Base-by-base conservation (phyloP, 441 rosid genomes). In the Macaranga tanarius region DNA sequence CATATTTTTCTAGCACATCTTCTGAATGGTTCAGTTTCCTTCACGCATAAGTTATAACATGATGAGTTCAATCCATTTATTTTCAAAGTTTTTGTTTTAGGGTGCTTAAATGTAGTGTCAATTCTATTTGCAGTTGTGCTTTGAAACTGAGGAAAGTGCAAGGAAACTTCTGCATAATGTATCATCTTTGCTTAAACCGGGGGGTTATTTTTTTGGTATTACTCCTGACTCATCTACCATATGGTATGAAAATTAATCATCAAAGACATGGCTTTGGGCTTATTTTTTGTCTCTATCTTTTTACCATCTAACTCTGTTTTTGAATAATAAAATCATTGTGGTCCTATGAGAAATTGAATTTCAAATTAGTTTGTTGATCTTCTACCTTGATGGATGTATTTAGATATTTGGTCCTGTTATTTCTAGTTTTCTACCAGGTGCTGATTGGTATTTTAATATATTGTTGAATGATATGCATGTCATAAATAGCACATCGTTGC, bases 181-280 rank as follows among this genome's bases (percentile, higher is more conserved):
- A 42, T 84, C 99, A 16, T 86, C 85, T 75, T 79, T 95, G 84
- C 86, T 92, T 76, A 91, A 93, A 79, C 95, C 99, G 0, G 97
- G 98, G 81, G 99, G 99, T 76, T 95, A 90, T 85, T 92, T 92
- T 83, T 83, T 95, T 13, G 99, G 99, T 77, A 88, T 95, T 78
- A 89, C 92, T 87, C 97, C 96, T 60, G 99, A 94, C 87, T 90
- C 97, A 71, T 94, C 99, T 84, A 92, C 97, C 26, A 90, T 94
- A 85, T 94, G 99, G 99, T 94, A 92, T 83, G 93, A 71, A 79
- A 82, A 55, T 28, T 47, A 57, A 67, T 79, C 61, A 28, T 66
- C 63, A 11, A 68, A 45, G 73, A 31, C 62, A 20, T 28, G 63
- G 3, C 48, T 19, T 47, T 62, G 13, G 22, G 69, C 28, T 60